These are phyloP conservation scores for Endothia cerciana DNA, from an alignment of 2,329 filamentous ascomycete species.

Conservation along the genomic window DNA sequence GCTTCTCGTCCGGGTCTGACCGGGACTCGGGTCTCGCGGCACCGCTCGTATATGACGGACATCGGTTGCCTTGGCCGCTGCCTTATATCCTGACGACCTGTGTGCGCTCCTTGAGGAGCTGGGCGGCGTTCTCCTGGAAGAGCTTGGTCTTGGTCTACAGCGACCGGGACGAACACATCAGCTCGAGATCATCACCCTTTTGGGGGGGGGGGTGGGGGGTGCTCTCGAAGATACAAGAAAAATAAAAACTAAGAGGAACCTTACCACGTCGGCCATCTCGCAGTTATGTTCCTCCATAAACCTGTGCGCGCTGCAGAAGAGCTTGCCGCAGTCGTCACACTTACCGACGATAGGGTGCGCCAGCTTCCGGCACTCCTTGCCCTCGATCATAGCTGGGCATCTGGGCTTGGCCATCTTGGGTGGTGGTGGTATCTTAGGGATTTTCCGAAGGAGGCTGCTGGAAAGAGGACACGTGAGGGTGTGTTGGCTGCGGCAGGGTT, in stretches of 20 bases:
- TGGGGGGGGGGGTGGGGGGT: slow-evolving; percentile 43
- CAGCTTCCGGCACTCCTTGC: slow-evolving; percentile 64
- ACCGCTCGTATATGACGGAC: background rate
- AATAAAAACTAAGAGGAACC: no score
- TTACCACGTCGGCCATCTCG: slow-evolving; percentile 83
- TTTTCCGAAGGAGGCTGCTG: background rate
- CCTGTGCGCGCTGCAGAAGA: slow-evolving; percentile 94
- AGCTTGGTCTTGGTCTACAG: slow-evolving; percentile 92
- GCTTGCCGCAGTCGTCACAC: slow-evolving; percentile 91
- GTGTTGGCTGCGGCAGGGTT: background rate
- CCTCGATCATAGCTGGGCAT: slow-evolving; percentile 81
- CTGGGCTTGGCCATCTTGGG: slow-evolving; percentile 71
- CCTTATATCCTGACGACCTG: slow-evolving; percentile 73
- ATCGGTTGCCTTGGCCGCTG: no score
- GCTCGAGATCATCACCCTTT: background rate
- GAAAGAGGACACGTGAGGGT: background rate
- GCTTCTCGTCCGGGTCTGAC: background rate
- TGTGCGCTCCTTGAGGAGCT: slow-evolving; percentile 90
- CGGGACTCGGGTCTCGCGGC: background rate
- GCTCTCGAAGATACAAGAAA: no score
- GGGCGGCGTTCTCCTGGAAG: slow-evolving; percentile 89
- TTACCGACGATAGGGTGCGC: slow-evolving; percentile 95
- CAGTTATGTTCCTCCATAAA: slow-evolving; percentile 95
- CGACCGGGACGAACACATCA: slow-evolving; percentile 18
- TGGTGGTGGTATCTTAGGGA: slow-evolving; percentile 3